Evolutionary conservation across 2,329 filamentous ascomycete genomes (phyloP), one percentile per base, ranked within the genome.

Genomic region (Chalaropsis thielavioides): DNA sequence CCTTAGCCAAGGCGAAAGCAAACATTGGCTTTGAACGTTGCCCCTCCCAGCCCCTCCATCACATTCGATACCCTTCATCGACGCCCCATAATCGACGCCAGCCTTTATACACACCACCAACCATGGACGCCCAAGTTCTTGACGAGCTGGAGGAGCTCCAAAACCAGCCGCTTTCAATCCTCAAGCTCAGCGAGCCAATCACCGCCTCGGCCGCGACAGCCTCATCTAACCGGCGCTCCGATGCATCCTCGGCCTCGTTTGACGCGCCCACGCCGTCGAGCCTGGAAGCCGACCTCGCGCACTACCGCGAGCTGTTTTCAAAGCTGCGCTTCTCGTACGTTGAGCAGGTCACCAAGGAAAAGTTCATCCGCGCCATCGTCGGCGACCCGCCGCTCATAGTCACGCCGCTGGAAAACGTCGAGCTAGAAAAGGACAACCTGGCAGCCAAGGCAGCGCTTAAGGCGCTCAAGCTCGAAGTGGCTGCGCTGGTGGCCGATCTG

Each of bases 281-380:
- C 19, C 80, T 97, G 7, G 85, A 89, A 69, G 89, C 89, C 35
- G 92, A 97, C 74, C 80, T 97, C 35, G 80, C 82, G 38, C 92
- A 97, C 75, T 96, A 97, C 78, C 90, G 89, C 76, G 92, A 96
- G 75, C 83, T 97, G 22, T 99, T 97, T 75, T 88, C 90, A 51
- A 97, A 99, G 77, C 81, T 97, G 46, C 90, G 92, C 70, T 97
- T 97, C 79, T 95, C 89, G 69, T 97, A 97, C 76, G 88, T 96
- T 70, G 94, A 99, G 76, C 94, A 97, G 78, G 91, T 97, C 68
- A 97, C 92, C 56, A 99, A 97, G 76, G 94, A 99, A 74, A 95
- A 96, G 72, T 97, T 96, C 75, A 86, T 99, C 64, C 89, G 91
- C 69, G 87, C 89, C 68, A 95, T 97, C 70, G 90, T 95, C 17